These are phyloP conservation scores for Phoenix roebelenii DNA, from an alignment of 176 grass and related monocot genomes.

Conservation along the genomic window DNA sequence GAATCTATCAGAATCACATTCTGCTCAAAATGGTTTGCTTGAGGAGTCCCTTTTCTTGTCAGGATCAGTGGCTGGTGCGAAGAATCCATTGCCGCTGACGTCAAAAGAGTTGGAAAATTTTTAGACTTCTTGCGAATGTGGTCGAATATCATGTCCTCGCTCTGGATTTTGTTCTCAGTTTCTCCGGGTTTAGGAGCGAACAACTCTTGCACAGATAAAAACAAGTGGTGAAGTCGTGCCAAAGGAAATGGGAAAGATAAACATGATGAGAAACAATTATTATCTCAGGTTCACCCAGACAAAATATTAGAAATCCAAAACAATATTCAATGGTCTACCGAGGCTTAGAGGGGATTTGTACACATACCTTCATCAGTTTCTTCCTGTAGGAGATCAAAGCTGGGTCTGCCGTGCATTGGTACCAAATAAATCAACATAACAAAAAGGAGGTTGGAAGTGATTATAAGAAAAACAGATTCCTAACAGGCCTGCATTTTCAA, in stretches of 20 bases:
- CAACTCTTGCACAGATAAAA: constrained; percentile 28
- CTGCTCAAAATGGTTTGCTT: constrained; percentile 27
- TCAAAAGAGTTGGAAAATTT: constrained; percentile 44
- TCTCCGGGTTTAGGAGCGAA: constrained; percentile 27
- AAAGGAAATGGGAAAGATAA: constrained; percentile 2
- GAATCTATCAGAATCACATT: constrained; percentile 23
- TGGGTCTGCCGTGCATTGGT: constrained; percentile 37
- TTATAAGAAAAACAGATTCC: no score
- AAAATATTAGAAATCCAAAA: constrained; percentile 1
- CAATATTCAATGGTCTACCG: neutral
- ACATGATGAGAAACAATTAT: neutral
- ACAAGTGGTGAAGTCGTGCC: neutral
- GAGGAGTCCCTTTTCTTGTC: constrained; percentile 38
- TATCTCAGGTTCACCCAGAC: neutral
- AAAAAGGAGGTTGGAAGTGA: neutral
- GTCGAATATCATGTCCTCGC: constrained; percentile 44
- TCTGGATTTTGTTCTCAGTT: constrained; percentile 36
- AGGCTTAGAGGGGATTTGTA: neutral
- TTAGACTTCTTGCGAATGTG: constrained; percentile 89
- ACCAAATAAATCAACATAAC: constrained; percentile 8
- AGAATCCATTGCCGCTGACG: constrained; percentile 61
- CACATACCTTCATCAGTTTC: constrained; percentile 52
- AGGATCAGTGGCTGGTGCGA: constrained; percentile 58
- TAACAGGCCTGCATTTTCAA: no score
- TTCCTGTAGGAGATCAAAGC: constrained; percentile 66